phyloP scores from a whole-genome alignment of 2,329 filamentous ascomycete species.

The Cryphonectria japonica region DNA sequence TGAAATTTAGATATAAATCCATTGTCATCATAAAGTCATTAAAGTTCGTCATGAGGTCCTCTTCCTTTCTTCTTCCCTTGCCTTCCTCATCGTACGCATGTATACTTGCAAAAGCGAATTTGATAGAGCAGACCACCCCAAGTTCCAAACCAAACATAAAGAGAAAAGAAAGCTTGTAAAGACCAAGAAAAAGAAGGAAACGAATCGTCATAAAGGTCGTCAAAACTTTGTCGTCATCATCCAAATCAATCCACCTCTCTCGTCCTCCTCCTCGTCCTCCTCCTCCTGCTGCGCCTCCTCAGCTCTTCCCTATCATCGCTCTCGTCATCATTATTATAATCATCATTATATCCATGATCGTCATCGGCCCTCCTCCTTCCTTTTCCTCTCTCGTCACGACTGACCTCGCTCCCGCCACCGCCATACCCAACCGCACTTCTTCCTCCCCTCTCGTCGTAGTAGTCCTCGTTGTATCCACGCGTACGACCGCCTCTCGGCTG shows the following conservation, averaged over 20 bases:
- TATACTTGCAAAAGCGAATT: background rate
- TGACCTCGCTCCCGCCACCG: conserved; percentile 26
- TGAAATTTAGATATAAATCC: background rate
- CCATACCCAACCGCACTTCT: conserved; percentile 22
- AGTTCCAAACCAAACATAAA: background rate
- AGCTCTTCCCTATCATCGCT: conserved; percentile 31
- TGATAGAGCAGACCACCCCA: background rate
- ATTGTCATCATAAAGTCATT: conserved; percentile 1
- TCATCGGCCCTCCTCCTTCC: conserved; percentile 19
- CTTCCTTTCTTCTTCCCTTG: background rate
- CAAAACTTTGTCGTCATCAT: conserved; percentile 4
- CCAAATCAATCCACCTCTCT: conserved; percentile 16
- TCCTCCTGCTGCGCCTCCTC: conserved; percentile 32
- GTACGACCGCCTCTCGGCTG: background rate
- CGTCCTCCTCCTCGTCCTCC: conserved; percentile 26
- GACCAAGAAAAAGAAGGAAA: background rate
- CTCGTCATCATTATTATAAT: conserved; percentile 26
- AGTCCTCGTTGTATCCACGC: no score
- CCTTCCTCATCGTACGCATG: background rate
- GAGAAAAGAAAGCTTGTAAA: background rate
- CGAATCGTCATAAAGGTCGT: conserved; percentile 16
- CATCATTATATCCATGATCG: conserved; percentile 26
- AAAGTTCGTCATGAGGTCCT: background rate
- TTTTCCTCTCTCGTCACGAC: conserved; percentile 28
- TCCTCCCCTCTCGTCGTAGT: background rate